Conservation (phyloP, 352 stramenopile genomes). For the Globisporangium abappressorium region DNA sequence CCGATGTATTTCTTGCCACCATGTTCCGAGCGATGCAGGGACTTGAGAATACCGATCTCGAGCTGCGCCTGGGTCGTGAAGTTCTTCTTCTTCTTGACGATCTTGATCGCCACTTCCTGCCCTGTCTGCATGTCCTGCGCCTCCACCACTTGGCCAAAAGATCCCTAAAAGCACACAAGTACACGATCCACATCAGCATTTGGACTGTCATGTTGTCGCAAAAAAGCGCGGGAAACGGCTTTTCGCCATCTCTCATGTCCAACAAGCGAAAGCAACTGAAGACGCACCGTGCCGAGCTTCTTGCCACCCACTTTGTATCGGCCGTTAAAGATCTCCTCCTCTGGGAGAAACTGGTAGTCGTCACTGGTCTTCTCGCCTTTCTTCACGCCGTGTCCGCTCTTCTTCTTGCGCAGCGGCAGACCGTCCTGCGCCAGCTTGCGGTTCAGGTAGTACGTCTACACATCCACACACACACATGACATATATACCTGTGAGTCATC, state of each 20-base stretch:
- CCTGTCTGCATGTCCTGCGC: constrained; percentile 72
- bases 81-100: constrained; percentile 98
- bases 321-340: constrained; percentile 75
- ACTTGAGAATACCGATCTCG: constrained; percentile 95
- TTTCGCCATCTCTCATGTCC: constrained; percentile 1
- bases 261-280: background rate
- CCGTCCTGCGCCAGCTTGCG: constrained; percentile 54
- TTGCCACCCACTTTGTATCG: constrained; percentile 71
- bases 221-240: constrained; percentile 9
- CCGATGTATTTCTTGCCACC: constrained; percentile 91
- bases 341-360: constrained; percentile 57
- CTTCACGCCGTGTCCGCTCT: constrained; percentile 29
- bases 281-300: constrained; percentile 64
- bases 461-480: constrained; percentile 4
- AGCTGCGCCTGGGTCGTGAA: constrained; percentile 97
- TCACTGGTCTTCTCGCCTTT: constrained; percentile 28
- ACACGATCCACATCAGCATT: constrained; percentile 18
- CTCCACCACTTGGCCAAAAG: constrained; percentile 83
- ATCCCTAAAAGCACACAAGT: constrained; percentile 38
- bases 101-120: constrained; percentile 97
- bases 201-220: too few species aligned
- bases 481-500: constrained; percentile 6
- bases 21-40: constrained; percentile 82
- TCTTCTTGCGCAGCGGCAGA: constrained; percentile 55
- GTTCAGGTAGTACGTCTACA: constrained; percentile 83